A percentile compares a stretch with the other conserved stretches of the same genome.
Conservation (phyloP, 257 asterid genomes). For the Buddleja alternifolia region DNA sequence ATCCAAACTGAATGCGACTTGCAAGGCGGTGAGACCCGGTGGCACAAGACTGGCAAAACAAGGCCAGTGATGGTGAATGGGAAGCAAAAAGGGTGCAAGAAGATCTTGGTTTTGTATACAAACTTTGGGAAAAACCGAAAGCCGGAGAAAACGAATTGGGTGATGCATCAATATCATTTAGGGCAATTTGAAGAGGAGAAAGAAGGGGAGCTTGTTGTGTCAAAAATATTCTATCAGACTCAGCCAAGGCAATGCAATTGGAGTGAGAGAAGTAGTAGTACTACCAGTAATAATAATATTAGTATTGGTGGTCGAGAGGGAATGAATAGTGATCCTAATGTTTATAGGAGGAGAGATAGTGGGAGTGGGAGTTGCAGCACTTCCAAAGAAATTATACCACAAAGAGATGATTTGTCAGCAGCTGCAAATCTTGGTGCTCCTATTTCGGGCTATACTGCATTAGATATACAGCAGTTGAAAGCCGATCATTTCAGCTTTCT, state of each 20-base stretch:
- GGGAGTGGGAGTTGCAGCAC: constrained; percentile 58
- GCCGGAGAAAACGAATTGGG: constrained; percentile 98
- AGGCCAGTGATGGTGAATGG: constrained; percentile 91
- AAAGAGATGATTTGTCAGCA: constrained; percentile 53
- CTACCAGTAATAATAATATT: neutral
- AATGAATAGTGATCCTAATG: no score
- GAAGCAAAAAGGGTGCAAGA: constrained; percentile 96
- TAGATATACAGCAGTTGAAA: constrained; percentile 74
- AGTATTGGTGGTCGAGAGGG: constrained; percentile 38
- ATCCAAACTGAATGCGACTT: constrained; percentile 89
- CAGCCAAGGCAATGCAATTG: constrained; percentile 93
- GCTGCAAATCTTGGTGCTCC: constrained; percentile 39
- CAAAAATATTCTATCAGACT: constrained; percentile 91
- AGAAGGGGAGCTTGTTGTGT: constrained; percentile 94
- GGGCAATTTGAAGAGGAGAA: constrained; percentile 92
- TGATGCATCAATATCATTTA: constrained; percentile 94
- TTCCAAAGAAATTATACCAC: constrained; percentile 54
- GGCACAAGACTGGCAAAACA: constrained; percentile 99
- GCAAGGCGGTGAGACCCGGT: constrained; percentile 95
- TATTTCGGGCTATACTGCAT: constrained; percentile 47
- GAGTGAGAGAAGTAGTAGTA: constrained; percentile 48
- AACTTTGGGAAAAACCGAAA: constrained; percentile 95
- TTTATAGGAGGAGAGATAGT: constrained; percentile 43
- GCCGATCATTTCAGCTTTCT: constrained; percentile 72
- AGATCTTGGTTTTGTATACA: constrained; percentile 85